phyloP scores from a whole-genome alignment of 2,329 filamentous ascomycete genomes.

The Penicillium hesseltinei region DNA sequence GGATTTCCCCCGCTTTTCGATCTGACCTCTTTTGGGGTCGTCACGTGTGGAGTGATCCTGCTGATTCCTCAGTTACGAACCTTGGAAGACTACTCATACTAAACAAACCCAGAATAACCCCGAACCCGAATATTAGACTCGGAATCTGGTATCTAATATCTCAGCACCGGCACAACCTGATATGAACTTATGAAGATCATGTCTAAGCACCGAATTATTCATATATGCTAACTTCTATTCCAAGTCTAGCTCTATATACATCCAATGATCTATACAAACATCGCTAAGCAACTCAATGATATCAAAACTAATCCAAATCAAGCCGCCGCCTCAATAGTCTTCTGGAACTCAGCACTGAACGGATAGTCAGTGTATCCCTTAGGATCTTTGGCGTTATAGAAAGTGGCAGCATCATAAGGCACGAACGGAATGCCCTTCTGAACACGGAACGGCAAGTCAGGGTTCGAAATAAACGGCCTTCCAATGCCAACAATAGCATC shows the following conservation, averaged over 20 bases:
- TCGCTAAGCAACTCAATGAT: slow-evolving; percentile 12
- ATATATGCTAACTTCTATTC: neutral
- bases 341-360: slow-evolving; percentile 35
- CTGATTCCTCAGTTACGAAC: neutral
- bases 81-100: no score
- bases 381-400: slow-evolving; percentile 40
- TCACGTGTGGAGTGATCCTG: no score
- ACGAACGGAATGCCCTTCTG: slow-evolving; percentile 38
- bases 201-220: slow-evolving; percentile 28
- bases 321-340: slow-evolving; percentile 22
- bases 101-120: no score
- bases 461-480: slow-evolving; percentile 46
- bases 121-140: no score
- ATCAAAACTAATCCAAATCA: slow-evolving; percentile 11
- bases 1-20: neutral
- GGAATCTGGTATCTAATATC: no score
- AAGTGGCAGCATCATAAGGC: slow-evolving; percentile 41
- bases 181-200: slow-evolving; percentile 38
- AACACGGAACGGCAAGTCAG: slow-evolving; percentile 47
- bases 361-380: slow-evolving; percentile 43
- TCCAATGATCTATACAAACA: neutral
- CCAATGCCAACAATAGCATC: slow-evolving; percentile 43
- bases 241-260: neutral
- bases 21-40: neutral
- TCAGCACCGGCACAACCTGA: no score